These are phyloP conservation scores for Penicillium coprophilum DNA, from an alignment of 495 filamentous ascomycete species.

Conservation along the genomic window DNA sequence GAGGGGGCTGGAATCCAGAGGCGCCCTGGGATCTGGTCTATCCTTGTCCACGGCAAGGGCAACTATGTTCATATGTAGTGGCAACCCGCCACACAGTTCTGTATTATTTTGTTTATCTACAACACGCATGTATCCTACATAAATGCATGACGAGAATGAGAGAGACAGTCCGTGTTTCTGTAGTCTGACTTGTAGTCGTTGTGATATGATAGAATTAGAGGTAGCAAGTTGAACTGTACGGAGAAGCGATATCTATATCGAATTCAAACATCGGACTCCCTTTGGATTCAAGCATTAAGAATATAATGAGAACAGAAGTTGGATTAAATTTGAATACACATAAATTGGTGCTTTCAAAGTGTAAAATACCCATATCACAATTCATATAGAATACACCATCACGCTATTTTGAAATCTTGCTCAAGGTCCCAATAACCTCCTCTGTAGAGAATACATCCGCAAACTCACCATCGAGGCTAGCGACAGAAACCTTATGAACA, in stretches of 20 bases:
- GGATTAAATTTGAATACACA: no score
- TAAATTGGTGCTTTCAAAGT: no score
- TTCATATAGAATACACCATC: neutral
- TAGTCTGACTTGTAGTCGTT: neutral
- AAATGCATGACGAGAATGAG: slow-evolving; percentile 1
- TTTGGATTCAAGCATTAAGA: no score
- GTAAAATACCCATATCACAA: no score
- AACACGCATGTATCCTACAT: neutral
- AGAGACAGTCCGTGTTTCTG: neutral
- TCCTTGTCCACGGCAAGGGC: neutral
- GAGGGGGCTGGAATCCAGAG: neutral
- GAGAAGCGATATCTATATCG: no score
- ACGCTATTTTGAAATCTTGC: slow-evolving; percentile 7
- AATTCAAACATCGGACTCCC: no score
- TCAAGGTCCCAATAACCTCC: slow-evolving; percentile 36
- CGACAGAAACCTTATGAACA: slow-evolving; percentile 47
- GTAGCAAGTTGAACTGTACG: no score
- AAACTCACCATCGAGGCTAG: slow-evolving; percentile 51
- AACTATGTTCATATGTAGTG: neutral
- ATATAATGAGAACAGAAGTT: no score
- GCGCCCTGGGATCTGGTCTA: neutral
- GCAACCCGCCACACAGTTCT: slow-evolving; percentile 3
- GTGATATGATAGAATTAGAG: neutral
- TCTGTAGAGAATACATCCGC: slow-evolving; percentile 41
- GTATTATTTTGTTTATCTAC: neutral